Evolutionary conservation across 139 green algal genomes (phyloP).

Genomic region (Deuterostichococcus epilithicus): DNA sequence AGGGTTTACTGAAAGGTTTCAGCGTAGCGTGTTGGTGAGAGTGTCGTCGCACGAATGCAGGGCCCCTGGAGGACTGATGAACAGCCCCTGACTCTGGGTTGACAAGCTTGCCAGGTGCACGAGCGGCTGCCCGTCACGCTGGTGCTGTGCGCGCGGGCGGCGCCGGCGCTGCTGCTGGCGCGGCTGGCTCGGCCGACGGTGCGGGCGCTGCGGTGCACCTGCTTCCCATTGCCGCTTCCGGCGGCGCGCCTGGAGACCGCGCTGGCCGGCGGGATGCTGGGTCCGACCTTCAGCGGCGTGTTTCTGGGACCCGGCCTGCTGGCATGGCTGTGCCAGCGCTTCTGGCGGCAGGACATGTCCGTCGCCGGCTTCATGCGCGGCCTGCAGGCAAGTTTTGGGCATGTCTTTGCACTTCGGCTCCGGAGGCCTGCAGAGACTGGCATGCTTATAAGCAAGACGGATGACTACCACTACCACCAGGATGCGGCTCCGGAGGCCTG

Average conservation of each 20-base stretch:
- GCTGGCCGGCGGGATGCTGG: conserved; percentile 33
- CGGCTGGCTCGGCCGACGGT: conserved; percentile 24
- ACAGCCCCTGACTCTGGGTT: neutral
- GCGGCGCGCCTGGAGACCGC: conserved; percentile 26
- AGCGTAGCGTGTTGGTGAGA: neutral
- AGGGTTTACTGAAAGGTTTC: neutral
- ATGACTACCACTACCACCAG: too few species aligned
- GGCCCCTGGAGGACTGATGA: neutral
- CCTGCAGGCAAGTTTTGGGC: conserved; percentile 15
- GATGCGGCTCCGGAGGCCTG: too few species aligned
- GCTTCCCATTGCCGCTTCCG: neutral
- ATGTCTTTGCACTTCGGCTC: too few species aligned
- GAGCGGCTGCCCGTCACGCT: conserved; percentile 34
- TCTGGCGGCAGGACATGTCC: conserved; percentile 28
- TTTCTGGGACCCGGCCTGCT: conserved; percentile 30
- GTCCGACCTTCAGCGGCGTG: conserved; percentile 27
- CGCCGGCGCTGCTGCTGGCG: conserved; percentile 31
- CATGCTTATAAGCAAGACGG: too few species aligned
- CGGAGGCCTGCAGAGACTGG: too few species aligned
- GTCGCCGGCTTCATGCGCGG: conserved; percentile 13
- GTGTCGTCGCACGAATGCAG: neutral
- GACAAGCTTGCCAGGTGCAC: conserved; percentile 10
- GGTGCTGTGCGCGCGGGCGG: conserved; percentile 32
- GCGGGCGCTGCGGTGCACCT: conserved; percentile 27
- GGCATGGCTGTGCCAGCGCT: conserved; percentile 9